phyloP scores from a whole-genome alignment of 1,139 yeast genomes.

The Pichia sp. region DNA sequence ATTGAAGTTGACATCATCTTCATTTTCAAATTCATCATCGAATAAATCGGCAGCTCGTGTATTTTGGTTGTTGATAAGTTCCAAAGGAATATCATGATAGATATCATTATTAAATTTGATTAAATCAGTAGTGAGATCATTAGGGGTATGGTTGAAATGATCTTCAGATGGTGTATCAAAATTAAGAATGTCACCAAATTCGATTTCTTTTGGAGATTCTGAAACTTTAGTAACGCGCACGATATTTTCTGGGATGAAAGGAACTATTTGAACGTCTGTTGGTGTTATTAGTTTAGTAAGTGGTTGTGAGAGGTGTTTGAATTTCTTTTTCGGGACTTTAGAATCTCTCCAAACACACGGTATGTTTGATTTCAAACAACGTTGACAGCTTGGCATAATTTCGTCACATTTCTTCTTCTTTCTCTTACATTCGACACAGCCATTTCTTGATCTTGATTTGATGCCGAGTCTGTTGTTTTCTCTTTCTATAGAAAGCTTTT shows the following conservation, averaged over 20 bases:
- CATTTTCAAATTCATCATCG: not conserved
- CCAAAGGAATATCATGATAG: not conserved
- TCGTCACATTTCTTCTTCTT: constrained; percentile 30
- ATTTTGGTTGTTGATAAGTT: not conserved
- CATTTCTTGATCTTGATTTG: constrained; percentile 19
- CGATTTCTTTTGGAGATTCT: too few relatives aligned
- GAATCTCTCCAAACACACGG: constrained; percentile 16
- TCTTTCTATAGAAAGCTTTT: not conserved
- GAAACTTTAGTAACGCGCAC: too few relatives aligned
- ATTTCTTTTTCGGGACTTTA: constrained; percentile 1
- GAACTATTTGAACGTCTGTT: too few relatives aligned
- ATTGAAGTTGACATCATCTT: not conserved
- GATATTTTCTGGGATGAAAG: too few relatives aligned
- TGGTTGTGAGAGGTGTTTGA: not conserved
- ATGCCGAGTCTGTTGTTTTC: constrained; percentile 18
- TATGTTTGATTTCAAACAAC: constrained; percentile 22
- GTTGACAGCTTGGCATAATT: constrained; percentile 23
- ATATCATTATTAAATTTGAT: not conserved
- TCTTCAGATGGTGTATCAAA: too few relatives aligned
- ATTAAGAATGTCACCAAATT: too few relatives aligned
- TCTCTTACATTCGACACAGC: constrained; percentile 26
- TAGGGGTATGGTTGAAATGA: too few relatives aligned
- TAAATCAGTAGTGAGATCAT: not conserved
- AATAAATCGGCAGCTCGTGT: not conserved
- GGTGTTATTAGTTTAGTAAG: too few relatives aligned